Percentiles rank a stretch among this genome's conserved stretches.
Evolutionary conservation across 495 filamentous ascomycete species (phyloP).

Genomic region (Halenospora varia): DNA sequence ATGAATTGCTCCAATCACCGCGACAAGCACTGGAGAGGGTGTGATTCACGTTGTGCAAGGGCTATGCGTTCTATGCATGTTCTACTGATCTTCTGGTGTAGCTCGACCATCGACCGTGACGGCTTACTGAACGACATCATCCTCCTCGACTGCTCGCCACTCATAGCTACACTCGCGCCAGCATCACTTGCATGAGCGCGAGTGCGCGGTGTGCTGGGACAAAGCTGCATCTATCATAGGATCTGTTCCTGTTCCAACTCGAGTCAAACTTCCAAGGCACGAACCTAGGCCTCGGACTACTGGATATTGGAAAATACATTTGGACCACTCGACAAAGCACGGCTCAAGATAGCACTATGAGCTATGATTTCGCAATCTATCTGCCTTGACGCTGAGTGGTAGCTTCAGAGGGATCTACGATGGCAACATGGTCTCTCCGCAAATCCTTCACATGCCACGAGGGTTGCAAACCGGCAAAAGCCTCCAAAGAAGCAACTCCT

Average conservation of each 20-base stretch:
- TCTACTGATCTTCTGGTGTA: neutral
- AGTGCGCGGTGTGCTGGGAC: no score
- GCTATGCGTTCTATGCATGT: constrained; percentile 6
- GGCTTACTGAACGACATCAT: neutral
- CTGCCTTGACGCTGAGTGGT: neutral
- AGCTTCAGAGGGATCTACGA: neutral
- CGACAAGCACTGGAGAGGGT: neutral
- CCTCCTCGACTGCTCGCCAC: neutral
- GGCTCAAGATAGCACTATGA: no score
- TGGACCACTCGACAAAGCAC: no score
- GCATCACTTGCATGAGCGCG: neutral
- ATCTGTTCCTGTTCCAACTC: no score
- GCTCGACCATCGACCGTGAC: no score
- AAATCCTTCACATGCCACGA: neutral
- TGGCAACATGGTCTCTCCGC: neutral
- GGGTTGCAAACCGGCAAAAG: neutral
- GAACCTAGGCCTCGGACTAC: no score
- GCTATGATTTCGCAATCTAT: no score
- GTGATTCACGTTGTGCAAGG: constrained; percentile 7
- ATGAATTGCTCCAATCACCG: neutral
- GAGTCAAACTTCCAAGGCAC: no score
- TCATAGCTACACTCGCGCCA: neutral
- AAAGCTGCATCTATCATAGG: no score
- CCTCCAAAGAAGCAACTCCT: no score
- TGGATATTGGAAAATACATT: no score